Evolutionary conservation across 106 monocot species (phyloP), one percentile per base, ranked within the genome.

Genomic region (Acorus gramineus): DNA sequence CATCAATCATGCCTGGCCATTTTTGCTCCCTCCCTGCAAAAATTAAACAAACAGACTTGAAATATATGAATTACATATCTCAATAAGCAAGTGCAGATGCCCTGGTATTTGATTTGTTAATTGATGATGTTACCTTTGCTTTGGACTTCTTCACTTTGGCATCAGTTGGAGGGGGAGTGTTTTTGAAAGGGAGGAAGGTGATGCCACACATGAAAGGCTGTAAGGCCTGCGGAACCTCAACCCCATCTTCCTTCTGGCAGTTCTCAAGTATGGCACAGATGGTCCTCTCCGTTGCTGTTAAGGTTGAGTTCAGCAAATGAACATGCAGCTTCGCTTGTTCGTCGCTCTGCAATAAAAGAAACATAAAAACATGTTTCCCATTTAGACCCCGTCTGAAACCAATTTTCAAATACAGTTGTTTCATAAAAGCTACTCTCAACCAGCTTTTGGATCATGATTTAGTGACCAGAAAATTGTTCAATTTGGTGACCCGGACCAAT

Each of bases 321-420:
- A 95, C 90, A 70, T 73, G 90, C 74, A 78, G 90, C 76, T 90
- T 95, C 46, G 87, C n/a, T 78, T 95, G 95, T 49, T 95, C 95
- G 52, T 95, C 95, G 77, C 87, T 95, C 95, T 95, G 76, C 71
- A 75, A 14, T 47, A 5, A 45, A 44, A 11, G 14, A 53, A 54
- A 11, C 4, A 61, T 3, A 7, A 61, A 45, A 8, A 46, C 49
- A 8, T 5, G 11, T 8, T 45, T 44, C 13, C 28, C 28, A 28
- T 28, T 28, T 28, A 28, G 28, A 28, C 0, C 28, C 28, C 28
- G 28, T 28, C 28, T 28, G 28, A 28, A 28, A 28, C 28, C 28
- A 28, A 28, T 28, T 28, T 28, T 28, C 28, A 28, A 28, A 28
- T 28, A 28, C 28, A 28, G 28, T 28, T 28, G 28, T 28, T 28